Conservation (phyloP, 106 monocot species). For the Dendrobium nobile region DNA sequence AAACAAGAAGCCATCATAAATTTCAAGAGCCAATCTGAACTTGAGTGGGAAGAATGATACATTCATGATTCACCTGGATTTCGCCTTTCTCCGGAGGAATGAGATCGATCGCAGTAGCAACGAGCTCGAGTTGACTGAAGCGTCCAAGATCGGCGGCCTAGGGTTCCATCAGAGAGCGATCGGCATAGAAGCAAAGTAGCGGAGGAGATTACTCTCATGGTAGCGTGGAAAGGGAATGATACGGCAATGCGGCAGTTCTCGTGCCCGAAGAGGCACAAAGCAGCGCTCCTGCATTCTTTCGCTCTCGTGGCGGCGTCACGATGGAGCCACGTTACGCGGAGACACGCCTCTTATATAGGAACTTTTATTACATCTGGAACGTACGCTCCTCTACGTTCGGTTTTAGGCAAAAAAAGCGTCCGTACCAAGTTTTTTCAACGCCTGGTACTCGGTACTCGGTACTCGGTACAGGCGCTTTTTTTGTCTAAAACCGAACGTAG, state of each 20-base stretch:
- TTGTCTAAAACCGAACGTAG: too few relatives aligned
- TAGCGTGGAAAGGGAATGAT: not conserved
- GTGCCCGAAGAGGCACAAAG: not conserved
- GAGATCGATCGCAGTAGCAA: slow-evolving; percentile 9
- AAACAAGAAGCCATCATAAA: not conserved
- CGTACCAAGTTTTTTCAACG: too few relatives aligned
- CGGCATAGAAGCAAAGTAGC: not conserved
- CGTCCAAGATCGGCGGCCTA: not conserved
- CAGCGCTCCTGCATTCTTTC: too few relatives aligned
- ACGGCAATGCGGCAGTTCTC: not conserved
- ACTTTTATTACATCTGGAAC: too few relatives aligned
- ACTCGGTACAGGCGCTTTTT: too few relatives aligned
- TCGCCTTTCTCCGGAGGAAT: not conserved
- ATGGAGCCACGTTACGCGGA: too few relatives aligned
- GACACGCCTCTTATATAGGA: too few relatives aligned
- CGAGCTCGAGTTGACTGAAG: not conserved
- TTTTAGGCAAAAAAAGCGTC: too few relatives aligned
- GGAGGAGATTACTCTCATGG: not conserved
- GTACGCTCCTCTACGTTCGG: too few relatives aligned
- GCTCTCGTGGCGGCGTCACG: too few relatives aligned
- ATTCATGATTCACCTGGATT: slow-evolving; percentile 8
- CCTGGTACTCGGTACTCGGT: too few relatives aligned
- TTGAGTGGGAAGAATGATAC: not conserved
- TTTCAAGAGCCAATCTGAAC: not conserved
- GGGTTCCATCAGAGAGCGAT: not conserved